Base-by-base conservation (phyloP, 129 eudicot genomes). In the Helichrysum umbraculigerum region DNA sequence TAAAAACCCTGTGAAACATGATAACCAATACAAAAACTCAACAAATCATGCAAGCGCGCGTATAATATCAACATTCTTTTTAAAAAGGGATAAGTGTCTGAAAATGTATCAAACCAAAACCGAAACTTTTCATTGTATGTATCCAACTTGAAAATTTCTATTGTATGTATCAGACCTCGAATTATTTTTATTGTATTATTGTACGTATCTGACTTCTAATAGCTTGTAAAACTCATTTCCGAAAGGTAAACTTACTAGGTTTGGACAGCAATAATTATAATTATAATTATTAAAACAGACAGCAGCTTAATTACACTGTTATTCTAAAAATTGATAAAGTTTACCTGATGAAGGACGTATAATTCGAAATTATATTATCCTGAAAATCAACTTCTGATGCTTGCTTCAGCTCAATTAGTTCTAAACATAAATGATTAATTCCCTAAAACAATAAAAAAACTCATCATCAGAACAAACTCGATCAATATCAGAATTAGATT, bases 351-450 rank as follows among this genome's bases (percentile, higher is more conserved):
- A 91, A 91, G 72, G 87, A 86, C 56, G 86, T 63, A 78, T 83
- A 91, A 78, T 85, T 87, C 25, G 86, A 79, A 69, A 81, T 78
- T 30, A 91, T 81, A 72, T 77, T 88, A 57, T 87, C 86, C 63
- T 87, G 95, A 79, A 91, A 88, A 72, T 91, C 95, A 64, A 79
- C 85, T 70, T 88, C 87, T 2, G 95, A 88, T 35, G 87, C 90
- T 76, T 78, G 81, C 85, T 88, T 91, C 42, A 91, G 77, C 85
- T 91, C 97, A 21, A 86, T 71, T 57, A 91, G 85, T 78, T 91
- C 95, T 41, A 92, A 86, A 73, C 97, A 91, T 8, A 91, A 76
- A 66, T 86, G 85, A 71, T 85, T 80, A 69, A 91, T 86, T 54
- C 97, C 97, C 97, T 88, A 70, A 67, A 60, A 44, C 22, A 12